Evolutionary conservation across 306 rosid species (phyloP).

Genomic region (Fragaria vesca): DNA sequence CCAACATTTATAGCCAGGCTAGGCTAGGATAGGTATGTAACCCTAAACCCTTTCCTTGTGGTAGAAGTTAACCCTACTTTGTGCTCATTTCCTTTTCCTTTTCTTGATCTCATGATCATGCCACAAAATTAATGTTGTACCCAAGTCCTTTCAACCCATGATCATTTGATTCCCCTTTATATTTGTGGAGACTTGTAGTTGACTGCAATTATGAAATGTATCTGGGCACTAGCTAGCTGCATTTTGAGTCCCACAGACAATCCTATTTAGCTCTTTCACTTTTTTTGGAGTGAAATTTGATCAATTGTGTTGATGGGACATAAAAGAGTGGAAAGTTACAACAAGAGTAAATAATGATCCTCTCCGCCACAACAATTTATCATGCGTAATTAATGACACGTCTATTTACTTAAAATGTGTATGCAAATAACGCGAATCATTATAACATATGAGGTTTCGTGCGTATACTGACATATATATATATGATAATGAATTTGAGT

Average conservation of each 20-base stretch:
- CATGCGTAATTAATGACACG: no score
- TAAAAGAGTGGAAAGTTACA: background rate
- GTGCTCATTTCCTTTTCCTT: background rate
- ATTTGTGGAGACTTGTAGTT: background rate
- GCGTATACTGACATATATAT: no score
- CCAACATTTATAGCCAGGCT: background rate
- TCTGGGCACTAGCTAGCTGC: background rate
- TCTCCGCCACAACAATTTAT: no score
- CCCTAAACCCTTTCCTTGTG: background rate
- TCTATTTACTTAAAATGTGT: no score
- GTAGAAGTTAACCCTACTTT: background rate
- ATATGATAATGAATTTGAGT: no score
- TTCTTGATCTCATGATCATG: background rate
- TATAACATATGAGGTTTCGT: no score
- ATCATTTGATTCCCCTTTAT: background rate
- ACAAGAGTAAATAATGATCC: background rate
- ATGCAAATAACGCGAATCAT: no score
- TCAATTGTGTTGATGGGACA: background rate
- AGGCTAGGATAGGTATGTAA: background rate
- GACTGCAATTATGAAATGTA: background rate
- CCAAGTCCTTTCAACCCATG: conserved; percentile 1
- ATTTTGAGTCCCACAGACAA: background rate
- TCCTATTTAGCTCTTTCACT: background rate
- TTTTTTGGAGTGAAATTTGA: background rate
- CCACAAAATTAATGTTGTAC: background rate